phyloP scores from a whole-genome alignment of 306 rosid genomes.

The Abrus pulchellus region DNA sequence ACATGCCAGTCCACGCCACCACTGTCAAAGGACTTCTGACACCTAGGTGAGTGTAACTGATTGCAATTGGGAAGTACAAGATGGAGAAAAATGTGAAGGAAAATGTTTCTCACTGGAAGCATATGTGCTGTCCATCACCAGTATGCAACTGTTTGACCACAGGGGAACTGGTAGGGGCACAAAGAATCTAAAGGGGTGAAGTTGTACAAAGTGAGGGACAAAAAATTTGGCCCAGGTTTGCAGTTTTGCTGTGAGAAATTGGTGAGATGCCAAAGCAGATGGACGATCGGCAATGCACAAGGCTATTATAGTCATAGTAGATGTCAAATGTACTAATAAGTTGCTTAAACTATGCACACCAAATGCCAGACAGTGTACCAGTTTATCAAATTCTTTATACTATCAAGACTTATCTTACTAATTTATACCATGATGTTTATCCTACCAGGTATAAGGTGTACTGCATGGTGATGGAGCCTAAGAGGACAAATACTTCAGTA shows the following conservation, averaged over 20 bases:
- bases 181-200: neutral
- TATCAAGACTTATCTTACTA: conserved; percentile 3
- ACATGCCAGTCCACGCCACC: conserved; percentile 2
- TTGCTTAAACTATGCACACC: neutral
- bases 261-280: conserved; percentile 8
- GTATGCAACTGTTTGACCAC: neutral
- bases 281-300: neutral
- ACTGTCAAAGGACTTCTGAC: neutral
- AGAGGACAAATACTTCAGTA: neutral
- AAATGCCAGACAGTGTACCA: conserved; percentile 14
- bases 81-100: neutral
- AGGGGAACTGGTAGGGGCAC: neutral
- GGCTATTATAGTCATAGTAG: neutral
- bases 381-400: conserved; percentile 3
- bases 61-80: neutral
- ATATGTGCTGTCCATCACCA: conserved; percentile 14
- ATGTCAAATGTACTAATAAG: neutral
- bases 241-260: conserved; percentile 4
- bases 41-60: conserved; percentile 1
- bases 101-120: neutral
- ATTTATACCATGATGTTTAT: neutral
- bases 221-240: neutral
- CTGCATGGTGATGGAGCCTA: neutral
- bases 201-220: conserved; percentile 1
- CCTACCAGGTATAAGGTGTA: too few species aligned